A percentile compares a stretch with the other conserved stretches of the same genome.
Evolutionary conservation across 2,329 filamentous ascomycete species (phyloP).

Genomic region (Aaosphaeria arxii): DNA sequence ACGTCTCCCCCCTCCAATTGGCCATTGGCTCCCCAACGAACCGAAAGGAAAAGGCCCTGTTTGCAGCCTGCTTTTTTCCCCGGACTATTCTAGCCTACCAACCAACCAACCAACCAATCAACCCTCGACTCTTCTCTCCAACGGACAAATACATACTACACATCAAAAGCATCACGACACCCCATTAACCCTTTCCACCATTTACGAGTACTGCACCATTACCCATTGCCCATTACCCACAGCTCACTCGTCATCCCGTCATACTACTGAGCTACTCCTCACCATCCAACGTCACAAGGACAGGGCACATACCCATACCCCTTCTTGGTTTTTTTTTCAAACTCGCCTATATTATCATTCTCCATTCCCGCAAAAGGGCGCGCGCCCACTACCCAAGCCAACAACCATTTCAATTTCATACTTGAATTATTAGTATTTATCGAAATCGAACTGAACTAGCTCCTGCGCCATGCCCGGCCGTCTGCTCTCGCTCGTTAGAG

Average conservation of each 20-base stretch:
- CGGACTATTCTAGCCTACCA: too few relatives aligned
- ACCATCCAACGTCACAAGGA: too few relatives aligned
- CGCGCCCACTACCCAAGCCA: neutral
- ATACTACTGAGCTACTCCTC: too few relatives aligned
- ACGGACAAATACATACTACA: too few relatives aligned
- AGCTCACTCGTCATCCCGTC: too few relatives aligned
- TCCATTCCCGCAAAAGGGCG: neutral
- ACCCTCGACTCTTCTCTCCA: too few relatives aligned
- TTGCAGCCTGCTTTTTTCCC: too few relatives aligned
- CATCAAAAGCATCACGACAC: too few relatives aligned
- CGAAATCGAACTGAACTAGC: slow-evolving; percentile 17
- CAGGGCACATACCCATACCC: neutral
- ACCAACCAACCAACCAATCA: neutral
- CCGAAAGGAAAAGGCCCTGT: neutral
- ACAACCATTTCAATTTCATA: neutral
- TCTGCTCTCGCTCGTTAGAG: slow-evolving; percentile 30
- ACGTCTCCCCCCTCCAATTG: slow-evolving; percentile 5
- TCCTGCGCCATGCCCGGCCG: slow-evolving; percentile 34
- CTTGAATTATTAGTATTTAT: slow-evolving; percentile 8
- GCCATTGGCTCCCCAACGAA: slow-evolving; percentile 6
- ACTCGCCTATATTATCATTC: neutral
- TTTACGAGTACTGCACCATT: too few relatives aligned
- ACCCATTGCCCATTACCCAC: too few relatives aligned
- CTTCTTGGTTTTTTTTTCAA: neutral
- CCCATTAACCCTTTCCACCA: too few relatives aligned